Base-by-base conservation (phyloP, 1,284 basidiomycete species). In the Nidula niveotomentosa region DNA sequence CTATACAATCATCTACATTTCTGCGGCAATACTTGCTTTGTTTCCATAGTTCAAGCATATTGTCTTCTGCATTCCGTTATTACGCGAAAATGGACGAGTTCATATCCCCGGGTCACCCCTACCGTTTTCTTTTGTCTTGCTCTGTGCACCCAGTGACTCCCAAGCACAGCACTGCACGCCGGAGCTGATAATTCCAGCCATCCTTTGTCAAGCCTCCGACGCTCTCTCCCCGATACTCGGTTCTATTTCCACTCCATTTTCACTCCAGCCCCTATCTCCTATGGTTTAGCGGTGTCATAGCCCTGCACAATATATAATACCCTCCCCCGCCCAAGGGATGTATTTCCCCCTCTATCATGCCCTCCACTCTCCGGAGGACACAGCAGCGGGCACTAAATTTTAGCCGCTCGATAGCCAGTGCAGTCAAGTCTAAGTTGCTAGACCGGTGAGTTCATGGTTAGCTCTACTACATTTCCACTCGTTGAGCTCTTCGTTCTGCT, bases 331-430 rank as follows among this genome's bases (percentile, higher is more conserved):
- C 37, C 54, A 39, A 39, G 17, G 8, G 9, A 18, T 41, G 13
- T 47, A 33, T 49, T 36, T 53, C 45, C 53, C 39, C 46, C 58
- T n/a, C 43, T 53, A 51, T 50, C 51, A 75, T 75, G 73, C 58
- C 69, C 53, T 69, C 65, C 52, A 57, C 66, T 36, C 62, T 65
- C 44, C 63, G 61, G 61, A 62, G 60, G 58, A 65, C 66, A 6
- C 66, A 63, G 56, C 64, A 61, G 55, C 66, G 63, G 52, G 68
- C 65, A 49, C 52, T 68, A 53, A 65, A 58, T 45, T 54, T 72
- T 49, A 68, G 65, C 63, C 69, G 66, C 56, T 73, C 72, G 53
- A 66, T 75, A 46, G 63, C 65, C 43, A 67, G 61, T 54, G 58
- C 65, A 39, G 41, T 76, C 43, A 70, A 66, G 53, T 64, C 66